These are phyloP conservation scores for Aspergillus udagawae DNA, from an alignment of 2,329 filamentous ascomycete genomes.

Conservation along the genomic window DNA sequence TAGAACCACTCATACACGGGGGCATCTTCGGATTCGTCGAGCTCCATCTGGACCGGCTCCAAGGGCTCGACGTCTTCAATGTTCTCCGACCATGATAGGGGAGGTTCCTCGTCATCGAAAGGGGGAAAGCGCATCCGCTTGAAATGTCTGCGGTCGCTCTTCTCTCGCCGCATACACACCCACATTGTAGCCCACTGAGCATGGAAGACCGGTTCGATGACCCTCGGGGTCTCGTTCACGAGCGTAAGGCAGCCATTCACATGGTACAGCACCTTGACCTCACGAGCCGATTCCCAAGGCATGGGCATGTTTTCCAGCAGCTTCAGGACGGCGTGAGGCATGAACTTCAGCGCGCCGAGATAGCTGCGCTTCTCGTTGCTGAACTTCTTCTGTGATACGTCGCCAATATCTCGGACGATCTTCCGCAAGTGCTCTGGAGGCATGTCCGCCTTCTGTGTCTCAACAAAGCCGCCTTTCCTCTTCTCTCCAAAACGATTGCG, in stretches of 20 bases:
- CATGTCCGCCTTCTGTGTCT: constrained; percentile 98
- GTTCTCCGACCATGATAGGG: constrained; percentile 96
- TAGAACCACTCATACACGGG: constrained; percentile 97
- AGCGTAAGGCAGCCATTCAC: constrained; percentile 96
- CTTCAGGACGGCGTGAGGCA: constrained; percentile 97
- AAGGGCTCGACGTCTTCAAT: constrained; percentile 97
- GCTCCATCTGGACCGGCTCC: constrained; percentile 97
- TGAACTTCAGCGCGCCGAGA: constrained; percentile 94
- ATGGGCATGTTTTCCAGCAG: constrained; percentile 99
- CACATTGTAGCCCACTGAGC: constrained; percentile 99
- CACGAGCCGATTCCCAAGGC: constrained; percentile 95
- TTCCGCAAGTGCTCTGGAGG: constrained; percentile 97
- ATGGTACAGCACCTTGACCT: constrained; percentile 97
- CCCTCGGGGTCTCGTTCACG: constrained; percentile 92
- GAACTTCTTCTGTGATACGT: constrained; percentile 99
- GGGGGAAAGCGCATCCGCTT: constrained; percentile 99
- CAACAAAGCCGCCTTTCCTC: constrained; percentile 90
- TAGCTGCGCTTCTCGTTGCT: constrained; percentile 98
- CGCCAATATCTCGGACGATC: constrained; percentile 96
- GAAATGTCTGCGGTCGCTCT: constrained; percentile 91
- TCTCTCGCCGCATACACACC: constrained; percentile 96
- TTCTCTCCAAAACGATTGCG: constrained; percentile 95
- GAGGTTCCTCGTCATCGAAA: constrained; percentile 97
- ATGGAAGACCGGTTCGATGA: constrained; percentile 96
- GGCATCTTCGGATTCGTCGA: constrained; percentile 88